These are phyloP conservation scores for Knoxdaviesia capensis DNA, from an alignment of 2,329 filamentous ascomycete genomes.

Conservation along the genomic window DNA sequence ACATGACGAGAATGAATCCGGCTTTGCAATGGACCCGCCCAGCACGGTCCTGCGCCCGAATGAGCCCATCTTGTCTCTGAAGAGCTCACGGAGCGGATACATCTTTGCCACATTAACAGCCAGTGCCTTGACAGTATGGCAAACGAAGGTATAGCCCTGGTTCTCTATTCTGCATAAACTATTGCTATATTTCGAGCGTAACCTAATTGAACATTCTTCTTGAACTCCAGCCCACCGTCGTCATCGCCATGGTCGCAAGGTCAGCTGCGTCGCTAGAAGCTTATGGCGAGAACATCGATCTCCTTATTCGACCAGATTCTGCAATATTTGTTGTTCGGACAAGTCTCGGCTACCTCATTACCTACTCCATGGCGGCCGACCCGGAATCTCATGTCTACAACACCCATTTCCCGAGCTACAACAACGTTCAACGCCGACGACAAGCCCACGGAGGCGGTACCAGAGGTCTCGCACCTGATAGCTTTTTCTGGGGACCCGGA, in stretches of 20 bases:
- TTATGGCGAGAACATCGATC: constrained; percentile 69
- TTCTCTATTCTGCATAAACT: background rate
- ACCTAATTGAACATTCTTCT: constrained; percentile 4
- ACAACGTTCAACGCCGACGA: constrained; percentile 38
- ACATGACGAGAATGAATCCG: constrained; percentile 17
- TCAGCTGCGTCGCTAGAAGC: constrained; percentile 60
- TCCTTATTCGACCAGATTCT: constrained; percentile 78
- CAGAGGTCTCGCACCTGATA: constrained; percentile 32
- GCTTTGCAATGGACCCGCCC: background rate
- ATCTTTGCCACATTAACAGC: constrained; percentile 73
- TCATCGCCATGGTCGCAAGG: constrained; percentile 68
- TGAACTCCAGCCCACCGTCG: constrained; percentile 52
- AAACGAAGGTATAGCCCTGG: constrained; percentile 52
- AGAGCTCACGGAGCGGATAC: constrained; percentile 60
- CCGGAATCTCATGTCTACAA: constrained; percentile 68
- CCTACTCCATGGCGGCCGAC: constrained; percentile 79
- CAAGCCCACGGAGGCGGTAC: constrained; percentile 41
- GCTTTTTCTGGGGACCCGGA: constrained; percentile 53
- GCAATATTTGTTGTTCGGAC: constrained; percentile 86
- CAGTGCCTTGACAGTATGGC: constrained; percentile 83
- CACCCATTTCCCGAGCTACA: constrained; percentile 53
- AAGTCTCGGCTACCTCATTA: constrained; percentile 69
- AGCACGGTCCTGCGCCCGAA: constrained; percentile 9
- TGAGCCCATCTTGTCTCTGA: constrained; percentile 53
- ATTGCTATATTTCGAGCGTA: background rate